Evolutionary conservation across 2,329 filamentous ascomycete genomes (phyloP).

Genomic region (Penicillium sp.): DNA sequence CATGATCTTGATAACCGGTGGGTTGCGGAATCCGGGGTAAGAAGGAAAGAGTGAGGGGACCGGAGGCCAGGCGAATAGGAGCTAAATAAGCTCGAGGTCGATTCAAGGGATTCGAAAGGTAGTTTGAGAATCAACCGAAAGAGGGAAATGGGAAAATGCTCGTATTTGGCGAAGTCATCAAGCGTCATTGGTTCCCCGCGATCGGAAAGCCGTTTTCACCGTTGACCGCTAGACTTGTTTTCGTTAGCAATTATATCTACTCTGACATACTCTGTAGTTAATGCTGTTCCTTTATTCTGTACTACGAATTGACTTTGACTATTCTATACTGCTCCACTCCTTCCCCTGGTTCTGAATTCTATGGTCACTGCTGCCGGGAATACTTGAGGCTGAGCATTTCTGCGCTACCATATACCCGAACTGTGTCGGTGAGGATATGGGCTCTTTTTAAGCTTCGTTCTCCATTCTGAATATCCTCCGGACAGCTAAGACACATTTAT

Average conservation of each 20-base stretch:
- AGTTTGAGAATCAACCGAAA: neutral
- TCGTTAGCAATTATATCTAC: neutral
- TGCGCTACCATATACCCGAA: neutral
- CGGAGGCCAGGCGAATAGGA: neutral
- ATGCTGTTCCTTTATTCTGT: neutral
- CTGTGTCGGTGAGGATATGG: neutral
- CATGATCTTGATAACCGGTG: slow-evolving; percentile 2
- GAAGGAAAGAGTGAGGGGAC: no score
- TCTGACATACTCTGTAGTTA: no score
- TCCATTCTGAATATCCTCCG: neutral
- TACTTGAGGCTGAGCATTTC: neutral
- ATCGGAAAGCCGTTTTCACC: neutral
- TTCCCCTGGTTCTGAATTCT: neutral
- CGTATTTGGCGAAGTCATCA: neutral
- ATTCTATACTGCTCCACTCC: neutral
- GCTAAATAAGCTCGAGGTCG: neutral
- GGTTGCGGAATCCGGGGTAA: slow-evolving; percentile 14
- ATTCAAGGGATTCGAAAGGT: neutral
- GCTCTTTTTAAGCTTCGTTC: neutral
- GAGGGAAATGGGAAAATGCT: neutral
- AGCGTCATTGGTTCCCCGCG: neutral
- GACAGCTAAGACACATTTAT: neutral
- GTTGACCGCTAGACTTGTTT: neutral
- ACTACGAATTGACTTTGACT: neutral
- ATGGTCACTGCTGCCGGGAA: neutral